Evolutionary conservation across 306 rosid species (phyloP), one percentile per base, ranked within the genome.

Genomic region (Fragaria nilgerrensis): DNA sequence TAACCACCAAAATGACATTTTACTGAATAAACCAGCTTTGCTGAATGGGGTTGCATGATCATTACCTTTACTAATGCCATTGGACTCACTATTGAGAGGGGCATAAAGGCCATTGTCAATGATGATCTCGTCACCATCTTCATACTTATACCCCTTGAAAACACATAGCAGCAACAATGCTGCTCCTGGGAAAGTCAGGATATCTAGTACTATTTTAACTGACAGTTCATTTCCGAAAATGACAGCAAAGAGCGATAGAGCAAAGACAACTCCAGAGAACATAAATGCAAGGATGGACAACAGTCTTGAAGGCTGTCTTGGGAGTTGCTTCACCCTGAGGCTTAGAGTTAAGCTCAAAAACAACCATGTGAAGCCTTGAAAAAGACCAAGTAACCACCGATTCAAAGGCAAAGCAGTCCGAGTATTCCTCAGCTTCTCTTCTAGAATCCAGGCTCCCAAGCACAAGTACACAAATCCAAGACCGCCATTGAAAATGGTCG

Each of bases 281-380:
- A 90, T 65, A 74, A 88, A 65, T 7, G 80, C 50, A 7, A 89
- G 66, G 78, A 88, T 25, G 50, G 89, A 81, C 74, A 84, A 77
- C 25, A 88, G 52, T 73, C 81, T 75, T 49, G 85, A 68, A 67
- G 87, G 82, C 62, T 69, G 6, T 78, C 83, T 83, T 68, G 90
- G 80, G 66, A 87, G 89, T 53, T 82, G 84, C 66, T 77, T 87
- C 16, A 79, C 68, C 78, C 83, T 73, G 29, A 90, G 75, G 53
- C 91, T 85, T 62, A 87, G 20, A 7, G 86, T 62, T 37, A 88
- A 81, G 37, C 91, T 83, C 56, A 93, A 87, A 7, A 70, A 67
- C 83, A 90, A 61, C 97, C 97, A 93, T 58, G 90, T 87, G 52
- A 93, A 74, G 29, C 98, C 98, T 47, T 90, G 97, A 77, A 77